Percentiles rank a stretch among this genome's conserved stretches.
Evolutionary conservation across 2,329 filamentous ascomycete species (phyloP).

Genomic region (Coniochaeta prunicola): DNA sequence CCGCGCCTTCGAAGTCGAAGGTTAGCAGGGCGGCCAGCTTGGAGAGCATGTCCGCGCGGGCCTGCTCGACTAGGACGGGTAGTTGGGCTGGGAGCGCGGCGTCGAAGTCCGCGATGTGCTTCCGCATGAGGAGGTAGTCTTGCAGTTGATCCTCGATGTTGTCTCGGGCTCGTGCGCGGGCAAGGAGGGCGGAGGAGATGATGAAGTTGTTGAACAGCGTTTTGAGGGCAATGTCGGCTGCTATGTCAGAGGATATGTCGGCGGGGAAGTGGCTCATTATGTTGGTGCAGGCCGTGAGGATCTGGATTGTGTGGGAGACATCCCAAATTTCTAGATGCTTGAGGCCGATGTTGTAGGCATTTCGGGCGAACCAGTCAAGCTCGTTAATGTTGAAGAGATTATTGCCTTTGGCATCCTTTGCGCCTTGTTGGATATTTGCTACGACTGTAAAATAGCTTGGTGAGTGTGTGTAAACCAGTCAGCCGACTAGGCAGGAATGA

Average conservation of each 20-base stretch:
- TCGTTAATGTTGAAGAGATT: conserved; percentile 56
- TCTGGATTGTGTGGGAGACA: conserved; percentile 42
- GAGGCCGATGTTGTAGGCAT: conserved; percentile 70
- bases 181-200: conserved; percentile 40
- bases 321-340: conserved; percentile 50
- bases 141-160: conserved; percentile 44
- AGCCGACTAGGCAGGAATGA: neutral
- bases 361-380: conserved; percentile 78
- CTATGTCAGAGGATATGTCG: conserved; percentile 31
- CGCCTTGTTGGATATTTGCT: conserved; percentile 30
- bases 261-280: conserved; percentile 45
- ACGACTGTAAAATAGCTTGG: conserved; percentile 24
- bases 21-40: conserved; percentile 63
- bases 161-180: conserved; percentile 45
- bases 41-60: conserved; percentile 43
- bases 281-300: conserved; percentile 46
- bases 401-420: conserved; percentile 29
- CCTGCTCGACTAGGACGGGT: conserved; percentile 31
- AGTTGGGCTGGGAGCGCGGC: conserved; percentile 29
- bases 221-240: conserved; percentile 48
- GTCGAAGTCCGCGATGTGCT: conserved; percentile 55
- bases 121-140: conserved; percentile 54
- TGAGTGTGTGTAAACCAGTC: too few species aligned
- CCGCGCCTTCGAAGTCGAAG: conserved; percentile 72
- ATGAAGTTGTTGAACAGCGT: conserved; percentile 67